phyloP scores from a whole-genome alignment of 1,139 yeast genomes.

The Debaryomyces sp. region DNA sequence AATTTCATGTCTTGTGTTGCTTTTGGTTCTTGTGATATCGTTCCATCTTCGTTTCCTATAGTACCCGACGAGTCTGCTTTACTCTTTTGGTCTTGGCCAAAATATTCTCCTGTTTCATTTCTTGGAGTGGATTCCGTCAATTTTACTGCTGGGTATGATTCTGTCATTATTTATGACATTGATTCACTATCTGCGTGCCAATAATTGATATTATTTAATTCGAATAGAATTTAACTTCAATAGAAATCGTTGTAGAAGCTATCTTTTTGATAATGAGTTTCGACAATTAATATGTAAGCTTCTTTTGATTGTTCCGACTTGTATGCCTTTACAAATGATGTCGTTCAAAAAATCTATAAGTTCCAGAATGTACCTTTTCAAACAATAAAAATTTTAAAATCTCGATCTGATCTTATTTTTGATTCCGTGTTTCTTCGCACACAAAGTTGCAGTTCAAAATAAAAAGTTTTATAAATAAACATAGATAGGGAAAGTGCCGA shows the following conservation, averaged over 20 bases:
- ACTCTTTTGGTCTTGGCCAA: neutral
- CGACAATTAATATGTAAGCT: neutral
- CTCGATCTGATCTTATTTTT: neutral
- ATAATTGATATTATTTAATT: neutral
- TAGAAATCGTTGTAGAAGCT: neutral
- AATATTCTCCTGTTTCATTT: conserved; percentile 11
- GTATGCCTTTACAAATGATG: neutral
- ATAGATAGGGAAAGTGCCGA: neutral
- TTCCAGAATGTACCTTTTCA: neutral
- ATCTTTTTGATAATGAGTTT: neutral
- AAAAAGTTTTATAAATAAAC: neutral
- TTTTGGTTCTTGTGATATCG: conserved; percentile 10
- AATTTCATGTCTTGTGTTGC: conserved; percentile 6
- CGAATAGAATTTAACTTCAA: no score
- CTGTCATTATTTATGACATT: neutral
- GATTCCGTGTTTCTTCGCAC: neutral
- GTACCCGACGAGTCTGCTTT: neutral
- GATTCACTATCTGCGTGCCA: neutral
- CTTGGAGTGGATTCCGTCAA: conserved; percentile 17
- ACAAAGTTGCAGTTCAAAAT: neutral
- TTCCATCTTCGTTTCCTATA: neutral
- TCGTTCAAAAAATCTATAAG: neutral
- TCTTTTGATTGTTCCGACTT: neutral
- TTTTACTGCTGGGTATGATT: conserved; percentile 8
- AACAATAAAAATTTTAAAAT: conserved; percentile 1